phyloP scores from a whole-genome alignment of 257 asterid genomes.

The Plantago major region DNA sequence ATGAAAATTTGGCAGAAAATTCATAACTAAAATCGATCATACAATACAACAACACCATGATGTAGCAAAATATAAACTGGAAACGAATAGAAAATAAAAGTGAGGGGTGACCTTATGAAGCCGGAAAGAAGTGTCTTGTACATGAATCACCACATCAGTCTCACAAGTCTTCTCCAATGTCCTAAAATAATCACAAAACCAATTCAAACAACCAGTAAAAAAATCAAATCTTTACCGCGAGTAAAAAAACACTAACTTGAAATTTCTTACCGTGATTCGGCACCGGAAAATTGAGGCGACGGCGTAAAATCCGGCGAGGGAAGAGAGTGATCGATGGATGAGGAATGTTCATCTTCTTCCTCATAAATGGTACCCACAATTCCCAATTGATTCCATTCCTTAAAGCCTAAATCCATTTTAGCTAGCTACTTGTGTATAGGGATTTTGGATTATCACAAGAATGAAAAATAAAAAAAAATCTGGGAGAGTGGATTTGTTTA shows the following conservation, averaged over 20 bases:
- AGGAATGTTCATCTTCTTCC: constrained; percentile 53
- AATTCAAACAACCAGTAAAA: neutral
- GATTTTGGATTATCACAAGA: too few relatives aligned
- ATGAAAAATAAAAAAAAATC: neutral
- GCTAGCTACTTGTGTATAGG: too few relatives aligned
- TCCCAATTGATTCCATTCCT: constrained; percentile 55
- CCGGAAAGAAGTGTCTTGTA: constrained; percentile 47
- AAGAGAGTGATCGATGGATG: constrained; percentile 39
- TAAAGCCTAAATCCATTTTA: constrained; percentile 23
- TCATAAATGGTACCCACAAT: constrained; percentile 67
- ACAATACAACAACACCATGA: too few relatives aligned
- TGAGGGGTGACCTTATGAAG: constrained; percentile 55
- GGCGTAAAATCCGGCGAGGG: constrained; percentile 37
- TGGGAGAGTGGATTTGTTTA: neutral
- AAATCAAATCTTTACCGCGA: neutral
- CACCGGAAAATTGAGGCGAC: constrained; percentile 30
- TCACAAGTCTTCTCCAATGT: constrained; percentile 32
- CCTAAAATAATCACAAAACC: constrained; percentile 22
- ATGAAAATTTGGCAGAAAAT: too few relatives aligned
- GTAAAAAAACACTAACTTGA: neutral
- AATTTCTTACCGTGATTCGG: constrained; percentile 27
- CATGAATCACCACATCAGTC: constrained; percentile 62
- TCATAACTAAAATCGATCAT: too few relatives aligned
- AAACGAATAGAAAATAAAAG: too few relatives aligned
- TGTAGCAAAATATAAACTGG: too few relatives aligned